These are phyloP conservation scores for Vanderwaltozyma yarrowii DNA, from an alignment of 805 yeast genomes.

Conservation along the genomic window DNA sequence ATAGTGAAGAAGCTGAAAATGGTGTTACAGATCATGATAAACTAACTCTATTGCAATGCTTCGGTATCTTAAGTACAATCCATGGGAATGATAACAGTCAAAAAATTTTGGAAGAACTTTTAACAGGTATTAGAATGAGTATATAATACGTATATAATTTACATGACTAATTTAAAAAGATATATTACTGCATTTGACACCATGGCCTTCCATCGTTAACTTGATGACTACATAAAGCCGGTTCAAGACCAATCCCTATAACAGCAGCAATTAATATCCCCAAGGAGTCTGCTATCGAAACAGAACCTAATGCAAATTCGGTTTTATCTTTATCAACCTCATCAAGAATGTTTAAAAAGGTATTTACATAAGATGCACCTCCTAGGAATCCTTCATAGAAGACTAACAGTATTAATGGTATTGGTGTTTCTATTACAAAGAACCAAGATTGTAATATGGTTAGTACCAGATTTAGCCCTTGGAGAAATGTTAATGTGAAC, in stretches of 20 bases:
- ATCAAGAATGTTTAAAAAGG: conserved; percentile 70
- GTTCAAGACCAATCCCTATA: conserved; percentile 66
- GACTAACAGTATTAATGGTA: conserved; percentile 49
- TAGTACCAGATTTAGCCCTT: conserved; percentile 48
- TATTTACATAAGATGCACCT: conserved; percentile 83
- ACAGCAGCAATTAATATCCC: conserved; percentile 80
- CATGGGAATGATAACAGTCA: conserved; percentile 48
- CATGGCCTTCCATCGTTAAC: conserved; percentile 65
- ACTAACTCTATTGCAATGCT: conserved; percentile 46
- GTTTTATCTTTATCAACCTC: conserved; percentile 35
- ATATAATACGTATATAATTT: conserved; percentile 9
- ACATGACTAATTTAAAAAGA: neutral
- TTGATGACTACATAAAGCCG: conserved; percentile 61
- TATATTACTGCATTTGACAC: conserved; percentile 48
- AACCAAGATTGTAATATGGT: conserved; percentile 56
- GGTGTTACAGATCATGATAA: conserved; percentile 36
- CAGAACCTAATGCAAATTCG: conserved; percentile 76
- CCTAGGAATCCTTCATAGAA: conserved; percentile 88
- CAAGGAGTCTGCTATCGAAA: conserved; percentile 71
- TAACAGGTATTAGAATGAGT: conserved; percentile 30
- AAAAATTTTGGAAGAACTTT: conserved; percentile 44
- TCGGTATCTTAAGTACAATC: conserved; percentile 45
- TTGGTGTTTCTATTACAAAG: conserved; percentile 48
- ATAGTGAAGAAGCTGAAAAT: conserved; percentile 29
- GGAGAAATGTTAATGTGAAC: conserved; percentile 56